Evolutionary conservation across 352 stramenopile species (phyloP).

Genomic region (Pythium phragmitis): DNA sequence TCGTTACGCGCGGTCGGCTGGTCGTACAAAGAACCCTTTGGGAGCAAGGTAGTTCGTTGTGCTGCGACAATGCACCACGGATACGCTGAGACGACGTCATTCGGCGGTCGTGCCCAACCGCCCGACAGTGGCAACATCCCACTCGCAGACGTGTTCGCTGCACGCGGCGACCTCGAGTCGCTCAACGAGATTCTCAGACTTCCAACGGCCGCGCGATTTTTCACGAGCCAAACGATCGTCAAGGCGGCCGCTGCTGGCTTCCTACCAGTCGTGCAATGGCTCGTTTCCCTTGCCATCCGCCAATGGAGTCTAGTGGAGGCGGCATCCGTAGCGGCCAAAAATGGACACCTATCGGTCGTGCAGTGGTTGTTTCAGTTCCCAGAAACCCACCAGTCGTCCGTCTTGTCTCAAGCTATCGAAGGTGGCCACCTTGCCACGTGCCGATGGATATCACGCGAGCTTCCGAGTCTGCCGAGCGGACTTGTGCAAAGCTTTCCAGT

Average conservation of each 20-base stretch:
- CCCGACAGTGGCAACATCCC: background rate
- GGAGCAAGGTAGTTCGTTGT: background rate
- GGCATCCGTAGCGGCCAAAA: background rate
- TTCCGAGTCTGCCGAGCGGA: background rate
- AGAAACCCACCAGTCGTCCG: background rate
- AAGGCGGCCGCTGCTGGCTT: background rate
- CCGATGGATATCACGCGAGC: background rate
- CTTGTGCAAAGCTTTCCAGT: background rate
- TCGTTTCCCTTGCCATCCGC: background rate
- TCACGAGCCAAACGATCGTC: slow-evolving; percentile 1
- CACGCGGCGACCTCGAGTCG: background rate
- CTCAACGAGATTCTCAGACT: background rate
- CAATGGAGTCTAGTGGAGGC: background rate
- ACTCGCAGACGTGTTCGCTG: background rate
- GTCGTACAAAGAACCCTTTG: background rate
- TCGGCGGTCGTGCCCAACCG: background rate
- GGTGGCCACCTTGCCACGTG: background rate
- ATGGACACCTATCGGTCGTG: slow-evolving; percentile 7
- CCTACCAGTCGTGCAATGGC: slow-evolving; percentile 7
- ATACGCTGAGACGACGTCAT: background rate
- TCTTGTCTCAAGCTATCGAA: background rate
- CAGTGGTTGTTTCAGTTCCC: slow-evolving; percentile 17
- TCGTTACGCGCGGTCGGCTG: background rate
- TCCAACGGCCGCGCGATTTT: background rate
- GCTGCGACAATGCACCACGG: background rate